Percentiles rank a stretch among this genome's conserved stretches.
Conservation (phyloP, 495 filamentous ascomycete genomes). For the Aspergillus olivimuriae region DNA sequence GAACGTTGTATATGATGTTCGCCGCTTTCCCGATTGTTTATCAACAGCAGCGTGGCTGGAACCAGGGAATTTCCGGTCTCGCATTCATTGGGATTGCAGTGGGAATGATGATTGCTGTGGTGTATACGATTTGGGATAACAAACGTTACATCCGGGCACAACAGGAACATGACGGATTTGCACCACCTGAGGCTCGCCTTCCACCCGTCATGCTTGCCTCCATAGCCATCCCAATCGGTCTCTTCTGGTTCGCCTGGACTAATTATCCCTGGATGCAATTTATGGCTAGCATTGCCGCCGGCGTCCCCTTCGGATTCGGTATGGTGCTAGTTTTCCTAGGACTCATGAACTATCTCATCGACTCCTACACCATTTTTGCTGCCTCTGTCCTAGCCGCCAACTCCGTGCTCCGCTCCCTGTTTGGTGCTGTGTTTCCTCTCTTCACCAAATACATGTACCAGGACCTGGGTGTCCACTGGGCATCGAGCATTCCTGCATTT, state of each 20-base stretch:
- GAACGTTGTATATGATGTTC: conserved; percentile 67
- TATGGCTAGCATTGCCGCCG: conserved; percentile 48
- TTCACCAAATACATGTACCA: conserved; percentile 64
- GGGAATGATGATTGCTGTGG: conserved; percentile 57
- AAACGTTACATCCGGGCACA: conserved; percentile 17
- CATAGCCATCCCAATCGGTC: conserved; percentile 21
- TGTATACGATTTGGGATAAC: conserved; percentile 23
- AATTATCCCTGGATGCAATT: conserved; percentile 54
- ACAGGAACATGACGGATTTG: conserved; percentile 8
- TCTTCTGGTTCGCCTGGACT: conserved; percentile 57
- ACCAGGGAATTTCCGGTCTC: conserved; percentile 53
- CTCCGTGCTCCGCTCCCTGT: conserved; percentile 50
- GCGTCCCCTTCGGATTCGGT: conserved; percentile 56
- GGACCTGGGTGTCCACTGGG: conserved; percentile 64
- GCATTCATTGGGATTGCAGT: conserved; percentile 64
- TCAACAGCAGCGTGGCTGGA: conserved; percentile 59
- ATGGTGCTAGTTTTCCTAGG: conserved; percentile 56
- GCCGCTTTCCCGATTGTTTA: conserved; percentile 70
- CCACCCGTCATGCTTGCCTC: conserved; percentile 18
- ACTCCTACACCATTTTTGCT: conserved; percentile 62
- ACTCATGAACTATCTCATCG: conserved; percentile 62
- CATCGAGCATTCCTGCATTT: conserved; percentile 60
- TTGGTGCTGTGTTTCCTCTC: conserved; percentile 65
- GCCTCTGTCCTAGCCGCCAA: conserved; percentile 65
- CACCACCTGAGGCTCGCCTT: conserved; percentile 27